These are phyloP conservation scores for Fraxinus pennsylvanica DNA, from an alignment of 257 asterid species.

Conservation along the genomic window DNA sequence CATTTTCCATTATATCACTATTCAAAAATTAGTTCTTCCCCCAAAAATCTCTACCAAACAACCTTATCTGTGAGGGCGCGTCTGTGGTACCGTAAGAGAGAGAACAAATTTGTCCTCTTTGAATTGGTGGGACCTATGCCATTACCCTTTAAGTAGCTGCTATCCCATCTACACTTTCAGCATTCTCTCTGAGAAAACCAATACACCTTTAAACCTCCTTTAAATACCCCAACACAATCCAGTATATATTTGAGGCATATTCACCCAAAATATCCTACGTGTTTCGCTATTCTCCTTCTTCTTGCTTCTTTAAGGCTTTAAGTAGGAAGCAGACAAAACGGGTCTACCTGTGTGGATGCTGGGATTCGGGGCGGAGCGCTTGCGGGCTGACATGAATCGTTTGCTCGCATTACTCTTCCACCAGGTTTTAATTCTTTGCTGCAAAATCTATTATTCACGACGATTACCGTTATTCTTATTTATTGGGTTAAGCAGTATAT, in stretches of 20 bases:
- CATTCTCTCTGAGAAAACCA: not conserved
- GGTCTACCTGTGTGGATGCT: conserved; percentile 98
- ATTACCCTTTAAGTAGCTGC: conserved; percentile 38
- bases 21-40: no score
- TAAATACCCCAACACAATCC: no score
- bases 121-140: conserved; percentile 5
- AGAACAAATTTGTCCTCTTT: conserved; percentile 25
- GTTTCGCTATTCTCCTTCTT: no score
- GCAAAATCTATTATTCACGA: not conserved
- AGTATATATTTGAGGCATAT: no score
- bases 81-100: not conserved
- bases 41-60: no score
- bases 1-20: no score
- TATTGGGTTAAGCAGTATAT: no score
- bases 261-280: no score
- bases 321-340: conserved; percentile 58
- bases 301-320: not conserved
- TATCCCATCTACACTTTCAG: not conserved
- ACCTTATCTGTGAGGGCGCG: no score
- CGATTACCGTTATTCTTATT: not conserved
- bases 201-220: conserved; percentile 10
- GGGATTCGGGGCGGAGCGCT: conserved; percentile 67
- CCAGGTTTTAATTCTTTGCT: conserved; percentile 43
- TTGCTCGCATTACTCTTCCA: conserved; percentile 86
- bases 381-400: conserved; percentile 82